Base-by-base conservation (phyloP, 306 rosid species). In the Medicago arabica region DNA sequence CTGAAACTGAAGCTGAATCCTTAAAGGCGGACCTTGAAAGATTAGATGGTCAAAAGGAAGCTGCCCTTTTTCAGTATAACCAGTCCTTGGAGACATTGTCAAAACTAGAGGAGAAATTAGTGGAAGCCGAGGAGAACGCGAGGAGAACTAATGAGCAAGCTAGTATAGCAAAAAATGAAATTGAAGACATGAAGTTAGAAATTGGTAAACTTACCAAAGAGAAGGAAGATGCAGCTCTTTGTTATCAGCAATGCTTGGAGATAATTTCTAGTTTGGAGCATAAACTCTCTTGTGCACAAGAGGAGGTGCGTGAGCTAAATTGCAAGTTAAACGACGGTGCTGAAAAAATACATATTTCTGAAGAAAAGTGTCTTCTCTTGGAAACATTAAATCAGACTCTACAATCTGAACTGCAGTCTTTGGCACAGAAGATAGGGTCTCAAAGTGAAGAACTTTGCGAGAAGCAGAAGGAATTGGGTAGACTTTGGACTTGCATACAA, bases 401-500 rank as follows among this genome's bases (percentile, higher is more conserved):
- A 65, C 96, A 88, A 72, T 89, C 86, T 3, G 97, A 95, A 87
- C 72, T 95, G 83, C 88, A 92, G 40, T 83, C 92, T 63, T 83
- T 86, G 77, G 82, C 83, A 72, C 90, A 85, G 81, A 90, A 89
- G 83, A 82, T 86, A 87, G 97, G 88, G 36, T 84, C 89, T 78
- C 97, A 90, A 81, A 83, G 78, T 87, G 93, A 83, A 74, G 99
- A 90, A 76, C 89, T 92, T 50, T 77, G 75, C 3, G 98, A 96
- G 88, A 96, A 89, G 89, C 96, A 96, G 83, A 88, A 84, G 76
- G 99, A 96, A 76, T 75, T 96, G 77, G 90, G 94, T 71, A 88
- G 94, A 80, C 92, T 96, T 40, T 92, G 97, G 99, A 75, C 88
- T 82, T 80, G 87, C 80, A 74, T 92, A 66, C 98, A 90, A 72